Percentiles rank a stretch among this genome's conserved stretches.
Evolutionary conservation across 1,284 basidiomycete genomes (phyloP).

Genomic region (Moesziomyces sp.): DNA sequence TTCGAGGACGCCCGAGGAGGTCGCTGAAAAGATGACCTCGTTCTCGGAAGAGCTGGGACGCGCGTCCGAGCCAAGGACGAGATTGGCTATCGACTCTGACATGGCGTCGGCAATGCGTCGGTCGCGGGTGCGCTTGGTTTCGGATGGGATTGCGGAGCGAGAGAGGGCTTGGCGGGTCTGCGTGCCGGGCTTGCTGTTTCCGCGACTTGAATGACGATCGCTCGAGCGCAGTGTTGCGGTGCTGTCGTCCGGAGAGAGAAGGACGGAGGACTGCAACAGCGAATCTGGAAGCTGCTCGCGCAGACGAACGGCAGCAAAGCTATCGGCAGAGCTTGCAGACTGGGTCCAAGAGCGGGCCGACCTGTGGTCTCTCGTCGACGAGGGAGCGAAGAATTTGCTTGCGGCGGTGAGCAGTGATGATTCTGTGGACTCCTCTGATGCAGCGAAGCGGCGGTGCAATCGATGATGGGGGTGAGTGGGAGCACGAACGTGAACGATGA

Average conservation of each 20-base stretch:
- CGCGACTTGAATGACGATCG: not conserved
- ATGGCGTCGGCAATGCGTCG: constrained; percentile 23
- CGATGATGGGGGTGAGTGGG: too few species aligned
- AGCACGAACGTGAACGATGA: not conserved
- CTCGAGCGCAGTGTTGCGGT: constrained; percentile 17
- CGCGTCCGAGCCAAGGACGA: constrained; percentile 38
- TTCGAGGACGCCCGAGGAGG: constrained; percentile 24
- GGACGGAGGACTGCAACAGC: constrained; percentile 21
- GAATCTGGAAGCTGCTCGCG: constrained; percentile 16
- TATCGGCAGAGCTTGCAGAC: constrained; percentile 1
- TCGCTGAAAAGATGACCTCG: constrained; percentile 40
- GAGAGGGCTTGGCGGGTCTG: not conserved
- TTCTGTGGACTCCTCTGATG: not conserved
- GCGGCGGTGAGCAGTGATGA: constrained; percentile 14
- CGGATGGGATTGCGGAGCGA: constrained; percentile 33
- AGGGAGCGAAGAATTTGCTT: constrained; percentile 6
- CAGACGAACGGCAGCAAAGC: not conserved
- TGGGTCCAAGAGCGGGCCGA: not conserved
- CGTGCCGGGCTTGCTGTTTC: not conserved
- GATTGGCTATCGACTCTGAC: constrained; percentile 37
- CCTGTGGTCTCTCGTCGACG: not conserved
- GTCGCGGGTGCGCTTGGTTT: constrained; percentile 37
- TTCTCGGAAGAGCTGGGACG: constrained; percentile 5
- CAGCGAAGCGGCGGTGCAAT: too few species aligned
- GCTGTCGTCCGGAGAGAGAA: constrained; percentile 24